These are phyloP conservation scores for Exophiala calicioides DNA, from an alignment of 2,329 filamentous ascomycete species.

Conservation along the genomic window DNA sequence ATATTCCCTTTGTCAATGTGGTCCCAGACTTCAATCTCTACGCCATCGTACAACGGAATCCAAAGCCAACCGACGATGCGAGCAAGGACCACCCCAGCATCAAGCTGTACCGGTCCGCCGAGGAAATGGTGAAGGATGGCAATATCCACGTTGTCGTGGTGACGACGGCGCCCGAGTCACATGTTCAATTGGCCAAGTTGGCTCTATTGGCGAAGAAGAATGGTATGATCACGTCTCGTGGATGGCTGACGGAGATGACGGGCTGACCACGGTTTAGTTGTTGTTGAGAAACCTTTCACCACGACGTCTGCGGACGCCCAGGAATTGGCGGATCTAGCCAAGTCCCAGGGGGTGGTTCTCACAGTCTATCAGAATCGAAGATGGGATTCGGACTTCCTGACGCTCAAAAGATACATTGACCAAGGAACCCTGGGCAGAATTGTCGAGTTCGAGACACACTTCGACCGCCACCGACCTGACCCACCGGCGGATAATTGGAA, in stretches of 20 bases:
- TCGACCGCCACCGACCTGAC: slow-evolving; percentile 70
- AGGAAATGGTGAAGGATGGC: slow-evolving; percentile 65
- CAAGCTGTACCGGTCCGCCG: slow-evolving; percentile 64
- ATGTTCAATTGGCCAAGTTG: slow-evolving; percentile 65
- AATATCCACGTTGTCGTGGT: slow-evolving; percentile 70
- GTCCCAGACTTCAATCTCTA: slow-evolving; percentile 68
- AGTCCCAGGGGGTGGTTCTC: slow-evolving; percentile 54
- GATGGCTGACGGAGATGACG: neutral
- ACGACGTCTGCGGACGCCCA: slow-evolving; percentile 69
- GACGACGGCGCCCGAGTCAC: slow-evolving; percentile 70
- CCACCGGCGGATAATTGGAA: slow-evolving; percentile 66
- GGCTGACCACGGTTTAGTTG: slow-evolving; percentile 46
- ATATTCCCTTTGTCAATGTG: slow-evolving; percentile 73
- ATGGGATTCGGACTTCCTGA: slow-evolving; percentile 77
- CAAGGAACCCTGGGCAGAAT: slow-evolving; percentile 67
- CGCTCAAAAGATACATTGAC: slow-evolving; percentile 63
- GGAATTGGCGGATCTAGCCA: slow-evolving; percentile 59
- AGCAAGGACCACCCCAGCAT: slow-evolving; percentile 66
- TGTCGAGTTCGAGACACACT: slow-evolving; percentile 77
- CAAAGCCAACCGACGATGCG: slow-evolving; percentile 65
- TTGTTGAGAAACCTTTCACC: slow-evolving; percentile 83
- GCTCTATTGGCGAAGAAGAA: slow-evolving; percentile 50
- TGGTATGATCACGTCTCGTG: slow-evolving; percentile 11
- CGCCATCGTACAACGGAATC: slow-evolving; percentile 73
- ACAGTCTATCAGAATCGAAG: slow-evolving; percentile 76